A percentile compares a stretch with the other conserved stretches of the same genome.
Evolutionary conservation across 352 stramenopile genomes (phyloP).

Genomic region (Globisporangium acanthophoron): DNA sequence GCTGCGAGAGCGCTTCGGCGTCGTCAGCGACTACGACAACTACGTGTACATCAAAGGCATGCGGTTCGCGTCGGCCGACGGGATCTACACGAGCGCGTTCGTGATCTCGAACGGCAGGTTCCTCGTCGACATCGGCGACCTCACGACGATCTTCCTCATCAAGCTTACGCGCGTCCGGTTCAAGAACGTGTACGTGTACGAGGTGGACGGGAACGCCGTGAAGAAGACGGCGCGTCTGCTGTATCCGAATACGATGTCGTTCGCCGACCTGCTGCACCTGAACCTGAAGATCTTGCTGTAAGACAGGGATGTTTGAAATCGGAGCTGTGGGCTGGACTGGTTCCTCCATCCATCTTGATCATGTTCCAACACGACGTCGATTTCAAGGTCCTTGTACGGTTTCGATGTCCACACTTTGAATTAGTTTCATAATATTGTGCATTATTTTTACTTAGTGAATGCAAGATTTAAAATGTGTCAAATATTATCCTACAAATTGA

Average conservation of each 20-base stretch:
- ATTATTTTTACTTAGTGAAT: no score
- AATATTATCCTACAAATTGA: not conserved
- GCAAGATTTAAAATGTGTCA: not conserved
- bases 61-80: conserved; percentile 18
- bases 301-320: not conserved
- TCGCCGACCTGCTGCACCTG: not conserved
- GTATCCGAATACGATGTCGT: conserved; percentile 7
- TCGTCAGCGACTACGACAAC: conserved; percentile 12
- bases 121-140: conserved; percentile 14
- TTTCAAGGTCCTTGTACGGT: no score
- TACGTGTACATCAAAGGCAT: conserved; percentile 13
- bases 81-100: conserved; percentile 29
- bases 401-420: no score
- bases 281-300: conserved; percentile 15
- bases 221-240: conserved; percentile 6
- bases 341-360: not conserved
- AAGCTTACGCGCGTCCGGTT: conserved; percentile 9
- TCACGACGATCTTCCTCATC: not conserved
- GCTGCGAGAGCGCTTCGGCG: conserved; percentile 6
- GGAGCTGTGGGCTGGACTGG: not conserved
- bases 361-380: no score
- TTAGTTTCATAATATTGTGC: no score
- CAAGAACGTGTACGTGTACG: conserved; percentile 10
- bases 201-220: conserved; percentile 5
- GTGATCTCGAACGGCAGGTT: conserved; percentile 33